A percentile compares a stretch with the other conserved stretches of the same genome.
These are phyloP conservation scores for Apiotrichum veenhuisii DNA, from an alignment of 1,284 basidiomycete species.

Conservation along the genomic window DNA sequence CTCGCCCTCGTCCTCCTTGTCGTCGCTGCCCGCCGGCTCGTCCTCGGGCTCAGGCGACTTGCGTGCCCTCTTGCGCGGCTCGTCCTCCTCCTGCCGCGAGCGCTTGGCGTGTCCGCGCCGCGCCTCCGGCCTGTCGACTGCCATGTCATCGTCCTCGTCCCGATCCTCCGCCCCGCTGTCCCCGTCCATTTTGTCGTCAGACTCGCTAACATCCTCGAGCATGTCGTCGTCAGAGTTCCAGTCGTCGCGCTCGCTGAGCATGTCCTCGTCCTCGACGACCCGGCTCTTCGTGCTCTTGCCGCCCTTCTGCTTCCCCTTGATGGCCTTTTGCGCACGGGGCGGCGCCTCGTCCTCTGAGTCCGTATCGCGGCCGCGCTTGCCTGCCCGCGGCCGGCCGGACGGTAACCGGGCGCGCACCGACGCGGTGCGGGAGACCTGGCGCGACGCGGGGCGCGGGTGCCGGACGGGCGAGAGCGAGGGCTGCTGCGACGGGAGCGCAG, in stretches of 20 bases:
- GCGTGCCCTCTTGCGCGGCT: slow-evolving; percentile 13
- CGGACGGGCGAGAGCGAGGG: neutral
- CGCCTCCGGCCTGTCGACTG: neutral
- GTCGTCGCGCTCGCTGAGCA: slow-evolving; percentile 4
- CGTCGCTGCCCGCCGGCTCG: neutral
- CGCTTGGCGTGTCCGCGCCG: slow-evolving; percentile 6
- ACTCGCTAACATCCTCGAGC: neutral
- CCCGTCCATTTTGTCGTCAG: slow-evolving; percentile 1
- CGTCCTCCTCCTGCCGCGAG: slow-evolving; percentile 6
- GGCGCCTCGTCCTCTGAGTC: slow-evolving; percentile 1
- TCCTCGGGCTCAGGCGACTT: slow-evolving; percentile 2
- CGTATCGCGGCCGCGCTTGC: neutral
- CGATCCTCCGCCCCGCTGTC: slow-evolving; percentile 13
- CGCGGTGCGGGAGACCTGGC: neutral
- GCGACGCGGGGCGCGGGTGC: neutral
- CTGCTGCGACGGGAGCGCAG: neutral
- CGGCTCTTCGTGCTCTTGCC: no score
- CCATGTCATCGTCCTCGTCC: slow-evolving; percentile 9
- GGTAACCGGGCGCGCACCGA: neutral
- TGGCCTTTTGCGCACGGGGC: neutral
- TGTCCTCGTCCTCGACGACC: slow-evolving; percentile 6
- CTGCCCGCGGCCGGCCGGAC: neutral
- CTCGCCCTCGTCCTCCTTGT: slow-evolving; percentile 5
- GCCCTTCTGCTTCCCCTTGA: neutral
- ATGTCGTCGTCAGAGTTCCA: neutral